Percentiles rank a stretch among this genome's conserved stretches.
Evolutionary conservation across 345 rosid genomes (phyloP).

Genomic region (Eucalyptus erythrocorys): DNA sequence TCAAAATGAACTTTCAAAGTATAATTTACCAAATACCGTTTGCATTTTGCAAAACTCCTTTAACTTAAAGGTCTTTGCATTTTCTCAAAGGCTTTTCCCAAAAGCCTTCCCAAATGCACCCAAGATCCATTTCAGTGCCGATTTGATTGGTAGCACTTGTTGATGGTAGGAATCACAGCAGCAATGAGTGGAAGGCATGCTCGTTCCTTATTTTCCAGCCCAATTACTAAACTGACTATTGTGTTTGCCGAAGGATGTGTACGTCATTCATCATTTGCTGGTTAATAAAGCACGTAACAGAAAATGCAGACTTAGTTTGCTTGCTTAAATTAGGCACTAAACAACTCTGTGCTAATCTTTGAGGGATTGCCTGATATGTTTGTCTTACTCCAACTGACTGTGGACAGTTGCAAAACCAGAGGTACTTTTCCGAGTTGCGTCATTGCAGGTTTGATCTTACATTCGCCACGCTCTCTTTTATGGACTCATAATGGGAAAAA

Average conservation of each 20-base stretch:
- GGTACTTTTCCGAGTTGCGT: neutral
- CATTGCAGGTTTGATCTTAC: neutral
- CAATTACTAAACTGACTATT: neutral
- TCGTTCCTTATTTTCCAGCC: neutral
- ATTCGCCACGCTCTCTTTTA: neutral
- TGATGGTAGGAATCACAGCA: neutral
- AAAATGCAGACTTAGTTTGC: neutral
- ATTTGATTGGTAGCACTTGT: neutral
- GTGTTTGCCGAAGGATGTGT: neutral
- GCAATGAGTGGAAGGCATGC: neutral
- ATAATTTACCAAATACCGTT: no score
- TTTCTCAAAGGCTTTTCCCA: no score
- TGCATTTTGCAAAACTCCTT: no score
- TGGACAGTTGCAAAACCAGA: neutral
- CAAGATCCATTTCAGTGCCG: neutral
- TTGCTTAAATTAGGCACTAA: neutral
- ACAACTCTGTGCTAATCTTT: neutral
- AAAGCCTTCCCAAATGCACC: no score
- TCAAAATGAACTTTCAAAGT: no score
- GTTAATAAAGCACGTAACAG: neutral
- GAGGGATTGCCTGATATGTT: neutral
- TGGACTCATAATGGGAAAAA: neutral
- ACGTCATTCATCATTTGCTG: neutral
- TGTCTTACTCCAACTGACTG: neutral
- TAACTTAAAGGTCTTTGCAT: no score